phyloP scores from a whole-genome alignment of 2,329 filamentous ascomycete genomes.

The Hypoxylon sp. region DNA sequence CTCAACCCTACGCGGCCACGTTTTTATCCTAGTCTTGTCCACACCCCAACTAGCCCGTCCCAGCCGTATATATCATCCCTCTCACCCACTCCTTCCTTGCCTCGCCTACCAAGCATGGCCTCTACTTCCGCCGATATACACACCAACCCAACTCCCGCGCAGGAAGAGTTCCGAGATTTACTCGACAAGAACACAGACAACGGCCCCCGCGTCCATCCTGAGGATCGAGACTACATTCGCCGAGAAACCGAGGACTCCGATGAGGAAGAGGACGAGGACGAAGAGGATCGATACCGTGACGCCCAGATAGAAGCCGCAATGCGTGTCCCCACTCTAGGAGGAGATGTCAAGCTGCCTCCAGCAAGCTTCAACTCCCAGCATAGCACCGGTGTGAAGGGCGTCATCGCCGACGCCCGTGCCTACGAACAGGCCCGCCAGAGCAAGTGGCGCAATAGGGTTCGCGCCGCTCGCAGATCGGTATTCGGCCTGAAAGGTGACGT shows the following conservation, averaged over 20 bases:
- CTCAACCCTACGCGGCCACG: slow-evolving; percentile 27
- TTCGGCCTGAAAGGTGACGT: slow-evolving; percentile 59
- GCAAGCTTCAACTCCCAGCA: slow-evolving; percentile 73
- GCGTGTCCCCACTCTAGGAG: slow-evolving; percentile 68
- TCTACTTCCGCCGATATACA: slow-evolving; percentile 45
- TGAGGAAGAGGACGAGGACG: slow-evolving; percentile 67
- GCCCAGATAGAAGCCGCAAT: slow-evolving; percentile 71
- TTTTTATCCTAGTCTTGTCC: slow-evolving; percentile 18
- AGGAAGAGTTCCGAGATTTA: slow-evolving; percentile 75
- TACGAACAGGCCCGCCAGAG: slow-evolving; percentile 75
- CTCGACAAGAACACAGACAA: slow-evolving; percentile 65
- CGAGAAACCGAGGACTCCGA: slow-evolving; percentile 60
- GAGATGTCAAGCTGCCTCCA: slow-evolving; percentile 70
- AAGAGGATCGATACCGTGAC: slow-evolving; percentile 66
- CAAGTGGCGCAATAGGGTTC: slow-evolving; percentile 66
- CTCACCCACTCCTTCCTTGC: slow-evolving; percentile 11
- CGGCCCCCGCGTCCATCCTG: slow-evolving; percentile 64
- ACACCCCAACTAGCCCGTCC: slow-evolving; percentile 24
- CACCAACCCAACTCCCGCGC: slow-evolving; percentile 65
- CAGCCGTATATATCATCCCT: slow-evolving; percentile 38
- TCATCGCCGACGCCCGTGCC: slow-evolving; percentile 84
- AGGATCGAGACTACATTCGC: slow-evolving; percentile 64
- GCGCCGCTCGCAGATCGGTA: slow-evolving; percentile 66
- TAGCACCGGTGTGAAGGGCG: slow-evolving; percentile 85
- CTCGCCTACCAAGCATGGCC: slow-evolving; percentile 58